Percentiles rank a stretch among this genome's conserved stretches.
Evolutionary conservation across 352 stramenopile genomes (phyloP).

Genomic region (Phytopythium cucurbitacearum): DNA sequence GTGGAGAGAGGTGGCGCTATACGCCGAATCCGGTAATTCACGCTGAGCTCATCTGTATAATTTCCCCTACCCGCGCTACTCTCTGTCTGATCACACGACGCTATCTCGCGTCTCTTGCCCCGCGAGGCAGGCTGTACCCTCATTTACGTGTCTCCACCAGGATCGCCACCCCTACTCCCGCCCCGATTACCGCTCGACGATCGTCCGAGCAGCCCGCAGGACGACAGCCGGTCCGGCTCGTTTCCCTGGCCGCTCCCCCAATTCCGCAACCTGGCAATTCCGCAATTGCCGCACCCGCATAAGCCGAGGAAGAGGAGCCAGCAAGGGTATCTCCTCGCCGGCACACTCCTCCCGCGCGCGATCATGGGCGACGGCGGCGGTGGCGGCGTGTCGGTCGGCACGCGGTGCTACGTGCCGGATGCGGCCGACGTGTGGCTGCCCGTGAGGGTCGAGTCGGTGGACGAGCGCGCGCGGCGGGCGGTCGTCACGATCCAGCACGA

Average conservation of each 20-base stretch:
- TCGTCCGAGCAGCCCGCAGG: neutral
- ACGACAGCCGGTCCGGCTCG: conserved; percentile 14
- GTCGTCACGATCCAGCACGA: conserved; percentile 32
- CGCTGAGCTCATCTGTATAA: too few species aligned
- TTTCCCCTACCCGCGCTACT: too few species aligned
- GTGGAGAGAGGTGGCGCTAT: too few species aligned
- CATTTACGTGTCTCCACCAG: too few species aligned
- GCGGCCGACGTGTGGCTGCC: conserved; percentile 61
- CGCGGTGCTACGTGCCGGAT: conserved; percentile 76
- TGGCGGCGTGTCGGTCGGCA: conserved; percentile 38
- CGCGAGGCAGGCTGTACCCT: too few species aligned
- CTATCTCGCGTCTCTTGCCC: too few species aligned
- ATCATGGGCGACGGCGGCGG: conserved; percentile 10
- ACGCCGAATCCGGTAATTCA: too few species aligned
- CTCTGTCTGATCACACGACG: too few species aligned
- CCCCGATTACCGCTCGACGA: too few species aligned
- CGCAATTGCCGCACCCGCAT: neutral
- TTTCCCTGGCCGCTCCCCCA: neutral
- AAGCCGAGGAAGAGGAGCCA: too few species aligned
- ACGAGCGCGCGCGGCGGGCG: conserved; percentile 34
- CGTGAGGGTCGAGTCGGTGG: conserved; percentile 60
- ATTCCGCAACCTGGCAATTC: neutral
- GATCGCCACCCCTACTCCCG: too few species aligned
- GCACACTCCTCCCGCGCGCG: neutral
- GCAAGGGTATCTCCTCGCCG: too few species aligned